Conservation (phyloP, 768 basidiomycete species). For the Cystofilobasidium ferigula region DNA sequence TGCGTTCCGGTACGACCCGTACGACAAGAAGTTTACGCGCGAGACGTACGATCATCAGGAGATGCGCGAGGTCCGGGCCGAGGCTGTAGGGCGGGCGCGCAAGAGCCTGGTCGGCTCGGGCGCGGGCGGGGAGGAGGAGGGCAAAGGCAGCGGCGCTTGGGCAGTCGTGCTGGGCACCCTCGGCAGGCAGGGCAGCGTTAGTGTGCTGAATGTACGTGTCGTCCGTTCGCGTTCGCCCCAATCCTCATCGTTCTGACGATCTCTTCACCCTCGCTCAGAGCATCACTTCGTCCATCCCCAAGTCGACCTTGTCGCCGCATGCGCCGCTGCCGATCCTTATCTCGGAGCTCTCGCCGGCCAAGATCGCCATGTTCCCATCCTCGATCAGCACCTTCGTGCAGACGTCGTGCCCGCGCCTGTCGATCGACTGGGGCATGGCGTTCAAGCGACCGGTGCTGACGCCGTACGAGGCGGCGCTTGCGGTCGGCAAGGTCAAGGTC, state of each 20-base stretch:
- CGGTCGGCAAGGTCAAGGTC: constrained; percentile 54
- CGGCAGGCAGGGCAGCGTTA: constrained; percentile 84
- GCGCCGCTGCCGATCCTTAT: constrained; percentile 69
- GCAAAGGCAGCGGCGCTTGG: constrained; percentile 49
- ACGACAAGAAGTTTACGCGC: constrained; percentile 89
- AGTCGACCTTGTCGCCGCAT: constrained; percentile 12
- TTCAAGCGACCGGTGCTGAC: constrained; percentile 78
- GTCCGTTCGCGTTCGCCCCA: neutral
- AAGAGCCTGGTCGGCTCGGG: constrained; percentile 47
- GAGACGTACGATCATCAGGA: constrained; percentile 80
- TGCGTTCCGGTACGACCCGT: constrained; percentile 96
- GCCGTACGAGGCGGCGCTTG: constrained; percentile 86
- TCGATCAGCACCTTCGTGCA: constrained; percentile 85
- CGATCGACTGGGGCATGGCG: constrained; percentile 98
- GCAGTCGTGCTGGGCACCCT: constrained; percentile 88
- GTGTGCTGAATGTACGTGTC: constrained; percentile 61
- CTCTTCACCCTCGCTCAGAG: constrained; percentile 22
- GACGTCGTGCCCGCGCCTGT: constrained; percentile 89
- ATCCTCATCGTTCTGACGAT: neutral
- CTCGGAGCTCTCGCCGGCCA: constrained; percentile 93
- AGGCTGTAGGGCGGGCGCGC: constrained; percentile 65
- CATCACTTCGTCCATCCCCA: constrained; percentile 29
- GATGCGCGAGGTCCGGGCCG: constrained; percentile 64
- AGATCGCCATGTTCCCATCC: constrained; percentile 66
- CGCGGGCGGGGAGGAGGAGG: constrained; percentile 26